phyloP scores from a whole-genome alignment of 2,329 filamentous ascomycete genomes.

The Massarina eburnea region DNA sequence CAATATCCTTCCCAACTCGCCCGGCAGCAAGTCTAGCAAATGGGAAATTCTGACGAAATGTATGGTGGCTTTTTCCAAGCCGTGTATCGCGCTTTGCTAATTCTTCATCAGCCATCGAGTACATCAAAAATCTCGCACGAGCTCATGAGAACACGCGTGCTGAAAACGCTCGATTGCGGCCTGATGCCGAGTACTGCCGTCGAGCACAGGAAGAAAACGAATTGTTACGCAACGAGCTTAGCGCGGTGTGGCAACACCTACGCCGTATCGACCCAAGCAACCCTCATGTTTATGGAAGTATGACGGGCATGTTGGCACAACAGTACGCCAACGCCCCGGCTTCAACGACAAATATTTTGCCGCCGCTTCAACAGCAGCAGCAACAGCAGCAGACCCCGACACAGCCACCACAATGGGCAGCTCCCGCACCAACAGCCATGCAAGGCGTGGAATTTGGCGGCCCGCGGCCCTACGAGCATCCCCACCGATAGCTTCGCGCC shows the following conservation, averaged over 20 bases:
- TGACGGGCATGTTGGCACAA: constrained; percentile 48
- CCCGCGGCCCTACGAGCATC: constrained; percentile 39
- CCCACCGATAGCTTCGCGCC: constrained; percentile 26
- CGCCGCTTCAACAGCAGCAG: constrained; percentile 43
- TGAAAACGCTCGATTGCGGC: constrained; percentile 47
- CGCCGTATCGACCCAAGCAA: constrained; percentile 49
- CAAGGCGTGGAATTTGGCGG: constrained; percentile 53
- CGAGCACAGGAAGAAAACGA: constrained; percentile 52
- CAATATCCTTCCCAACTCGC: constrained; percentile 75
- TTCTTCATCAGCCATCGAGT: constrained; percentile 48
- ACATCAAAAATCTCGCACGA: constrained; percentile 47
- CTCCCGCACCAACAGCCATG: constrained; percentile 45
- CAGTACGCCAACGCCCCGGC: constrained; percentile 35
- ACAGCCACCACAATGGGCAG: constrained; percentile 36
- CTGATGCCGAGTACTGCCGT: constrained; percentile 47
- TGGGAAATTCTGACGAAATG: constrained; percentile 89
- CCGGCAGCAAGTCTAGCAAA: constrained; percentile 82
- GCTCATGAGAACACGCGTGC: constrained; percentile 42
- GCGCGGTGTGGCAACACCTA: constrained; percentile 50
- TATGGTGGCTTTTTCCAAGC: constrained; percentile 43
- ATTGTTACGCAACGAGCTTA: constrained; percentile 49
- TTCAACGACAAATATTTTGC: constrained; percentile 34
- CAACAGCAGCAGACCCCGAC: constrained; percentile 34
- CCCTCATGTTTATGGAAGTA: constrained; percentile 51
- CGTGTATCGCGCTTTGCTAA: constrained; percentile 12